Base-by-base conservation (phyloP, 2,329 filamentous ascomycete species). In the Tolypocladium sp. region DNA sequence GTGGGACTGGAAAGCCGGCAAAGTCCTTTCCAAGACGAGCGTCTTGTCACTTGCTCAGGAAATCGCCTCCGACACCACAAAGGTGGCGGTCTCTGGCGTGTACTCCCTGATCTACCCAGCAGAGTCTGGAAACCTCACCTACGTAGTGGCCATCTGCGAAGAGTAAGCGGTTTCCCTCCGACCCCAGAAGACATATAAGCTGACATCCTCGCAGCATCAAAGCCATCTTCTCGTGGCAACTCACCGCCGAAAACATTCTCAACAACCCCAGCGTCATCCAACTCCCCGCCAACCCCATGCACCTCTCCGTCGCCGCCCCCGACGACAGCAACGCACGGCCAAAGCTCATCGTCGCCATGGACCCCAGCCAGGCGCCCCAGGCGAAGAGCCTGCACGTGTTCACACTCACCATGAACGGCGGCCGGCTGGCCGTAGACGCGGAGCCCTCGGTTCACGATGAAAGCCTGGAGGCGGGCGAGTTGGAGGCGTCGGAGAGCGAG, bases 1-100 rank as follows among this genome's bases (percentile, higher is more conserved):
- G 0, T 99, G 92, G 92, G 80, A 92, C 63, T 99, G 93, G 93
- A 74, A 76, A 49, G 74, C 73, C 0, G 82, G 81, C 20, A 73
- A 70, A 22, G 69, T 89, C 33, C 68, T 86, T 0, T 77, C 80
- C 30, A 84, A 78, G 65, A 71, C 81, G 2, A 79, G 82, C 60
- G 63, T 91, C 22, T 72, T 82, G 7, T 67, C 67, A 1, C 70
- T 75, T 8, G 77, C 78, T 1, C 71, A 71, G 58, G 66, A 74
- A 27, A 69, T 78, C 27, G 51, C 64, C 4, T 71, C 71, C 3
- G 70, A 70, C 13, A 69, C 71, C 4, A 65, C 66, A 60, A 78
- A 79, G 61, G 67, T 82, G 25, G 79, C 82, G 2, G 76, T 85
- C n/a, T 74, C 76, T 8, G 71, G 71, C 53, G 66, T 82, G 8